phyloP scores from a whole-genome alignment of 805 yeast species.

The Metschnikowia cubensis region DNA sequence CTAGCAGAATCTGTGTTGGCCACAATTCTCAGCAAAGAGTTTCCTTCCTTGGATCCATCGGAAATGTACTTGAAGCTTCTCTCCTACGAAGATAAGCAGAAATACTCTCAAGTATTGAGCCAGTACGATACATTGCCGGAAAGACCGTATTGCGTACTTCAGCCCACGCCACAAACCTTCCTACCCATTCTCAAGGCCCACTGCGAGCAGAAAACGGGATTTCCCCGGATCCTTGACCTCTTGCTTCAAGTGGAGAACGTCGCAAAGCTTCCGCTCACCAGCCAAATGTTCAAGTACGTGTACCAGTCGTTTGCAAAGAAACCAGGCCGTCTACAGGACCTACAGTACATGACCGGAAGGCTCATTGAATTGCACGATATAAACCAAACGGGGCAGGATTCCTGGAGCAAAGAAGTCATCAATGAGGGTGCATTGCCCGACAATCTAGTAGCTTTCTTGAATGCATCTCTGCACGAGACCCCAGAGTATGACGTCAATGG shows the following conservation, averaged over 20 bases:
- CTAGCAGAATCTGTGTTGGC: conserved; percentile 14
- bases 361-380: conserved; percentile 13
- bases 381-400: conserved; percentile 9
- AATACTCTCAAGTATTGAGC: conserved; percentile 15
- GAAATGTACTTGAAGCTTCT: conserved; percentile 20
- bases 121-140: conserved; percentile 16
- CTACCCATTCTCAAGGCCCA: conserved; percentile 18
- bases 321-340: conserved; percentile 3
- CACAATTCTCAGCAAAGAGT: conserved; percentile 1
- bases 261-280: conserved; percentile 31
- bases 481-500: conserved; percentile 4
- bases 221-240: conserved; percentile 13
- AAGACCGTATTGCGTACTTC: conserved; percentile 15
- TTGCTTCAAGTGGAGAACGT: conserved; percentile 19
- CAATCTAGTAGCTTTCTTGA: conserved; percentile 5
- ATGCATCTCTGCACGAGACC: conserved; percentile 1
- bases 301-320: conserved; percentile 16
- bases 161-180: conserved; percentile 27
- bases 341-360: conserved; percentile 10
- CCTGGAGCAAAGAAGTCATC: conserved; percentile 13
- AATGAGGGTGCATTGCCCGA: conserved; percentile 10
- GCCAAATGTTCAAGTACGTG: conserved; percentile 24
- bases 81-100: conserved; percentile 20
- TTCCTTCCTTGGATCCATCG: conserved; percentile 7
- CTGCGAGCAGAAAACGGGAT: conserved; percentile 11